Base-by-base conservation (phyloP, 371 early-diverging fungal species). In the Globomyces sp. region DNA sequence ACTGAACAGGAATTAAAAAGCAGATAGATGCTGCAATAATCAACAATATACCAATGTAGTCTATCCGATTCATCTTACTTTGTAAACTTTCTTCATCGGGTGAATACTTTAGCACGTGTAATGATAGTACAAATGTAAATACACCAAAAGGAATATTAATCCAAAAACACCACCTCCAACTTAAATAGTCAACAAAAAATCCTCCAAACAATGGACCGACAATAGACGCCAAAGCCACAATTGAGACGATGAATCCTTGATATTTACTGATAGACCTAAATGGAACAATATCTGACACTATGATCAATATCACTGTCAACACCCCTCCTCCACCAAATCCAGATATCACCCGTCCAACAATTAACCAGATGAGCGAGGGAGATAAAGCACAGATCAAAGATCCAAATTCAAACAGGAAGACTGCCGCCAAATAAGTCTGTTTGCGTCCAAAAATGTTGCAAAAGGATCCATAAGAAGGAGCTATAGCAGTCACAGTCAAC, bases 361-460 rank as follows among this genome's bases (percentile, higher is more conserved):
- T 88, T 50, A 90, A 77, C 79, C 83, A 77, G 37, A 76, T 64
- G 86, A 88, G 88, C 51, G 67, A 81, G 52, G 83, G 3, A 2
- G 89, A 85, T 36, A 83, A 82, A 43, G 87, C 91, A 72, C 88
- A 87, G 0, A 85, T 53, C 11, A 83, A 51, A 2, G 86, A 86
- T 1, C 86, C 89, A 46, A 86, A 47, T 52, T 84, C 70, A 73
- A 92, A 92, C 13, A 87, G 55, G 37, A 67, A 48, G 47, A 87
- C 80, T 41, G 86, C 84, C 55, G 78, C 64, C 24, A 89, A 64
- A 49, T 86, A 74, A 13, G 84, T 80, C 52, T 73, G 64, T 72
- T 88, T 89, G 6, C 89, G 83, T 11, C 90, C 92, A 73, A 89
- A 90, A 69, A 90, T 88, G 65, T 89, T 89, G 5, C 88, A 80